Percentiles rank a stretch among this genome's conserved stretches.
Evolutionary conservation across 345 rosid species (phyloP).

Genomic region (Eutrema heterophyllum): DNA sequence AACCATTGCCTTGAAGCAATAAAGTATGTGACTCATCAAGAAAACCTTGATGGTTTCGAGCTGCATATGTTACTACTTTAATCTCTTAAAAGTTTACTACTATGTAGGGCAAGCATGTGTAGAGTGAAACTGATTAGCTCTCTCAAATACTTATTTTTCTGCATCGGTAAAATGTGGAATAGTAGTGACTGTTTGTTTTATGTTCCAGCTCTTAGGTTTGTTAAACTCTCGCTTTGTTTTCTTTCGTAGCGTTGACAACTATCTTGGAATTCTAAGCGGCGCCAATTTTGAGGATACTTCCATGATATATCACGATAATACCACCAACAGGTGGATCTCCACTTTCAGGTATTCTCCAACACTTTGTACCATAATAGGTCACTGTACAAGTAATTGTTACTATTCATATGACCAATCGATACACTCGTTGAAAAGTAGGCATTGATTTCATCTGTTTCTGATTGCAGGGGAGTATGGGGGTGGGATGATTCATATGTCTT

Average conservation of each 20-base stretch:
- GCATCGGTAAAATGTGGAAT: neutral
- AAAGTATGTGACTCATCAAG: too few relatives aligned
- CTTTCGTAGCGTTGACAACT: constrained; percentile 51
- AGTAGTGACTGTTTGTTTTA: neutral
- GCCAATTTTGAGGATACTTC: constrained; percentile 41
- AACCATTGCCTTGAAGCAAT: too few relatives aligned
- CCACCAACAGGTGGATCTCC: constrained; percentile 65
- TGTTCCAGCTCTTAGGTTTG: neutral
- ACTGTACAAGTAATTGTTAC: too few relatives aligned
- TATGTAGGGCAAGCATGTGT: too few relatives aligned
- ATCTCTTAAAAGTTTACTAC: too few relatives aligned
- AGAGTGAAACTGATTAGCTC: neutral
- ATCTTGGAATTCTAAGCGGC: constrained; percentile 52
- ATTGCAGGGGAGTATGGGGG: constrained; percentile 76
- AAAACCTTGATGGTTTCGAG: too few relatives aligned
- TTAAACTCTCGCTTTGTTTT: neutral
- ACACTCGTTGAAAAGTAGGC: neutral
- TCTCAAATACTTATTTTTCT: neutral
- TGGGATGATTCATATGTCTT: constrained; percentile 81
- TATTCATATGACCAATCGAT: too few relatives aligned
- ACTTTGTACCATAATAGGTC: too few relatives aligned
- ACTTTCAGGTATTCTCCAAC: constrained; percentile 46
- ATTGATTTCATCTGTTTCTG: neutral
- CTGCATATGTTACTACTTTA: too few relatives aligned
- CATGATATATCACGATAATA: constrained; percentile 53